These are phyloP conservation scores for Coemansia sp. DNA, from an alignment of 192 early-diverging fungal genomes.

Conservation along the genomic window DNA sequence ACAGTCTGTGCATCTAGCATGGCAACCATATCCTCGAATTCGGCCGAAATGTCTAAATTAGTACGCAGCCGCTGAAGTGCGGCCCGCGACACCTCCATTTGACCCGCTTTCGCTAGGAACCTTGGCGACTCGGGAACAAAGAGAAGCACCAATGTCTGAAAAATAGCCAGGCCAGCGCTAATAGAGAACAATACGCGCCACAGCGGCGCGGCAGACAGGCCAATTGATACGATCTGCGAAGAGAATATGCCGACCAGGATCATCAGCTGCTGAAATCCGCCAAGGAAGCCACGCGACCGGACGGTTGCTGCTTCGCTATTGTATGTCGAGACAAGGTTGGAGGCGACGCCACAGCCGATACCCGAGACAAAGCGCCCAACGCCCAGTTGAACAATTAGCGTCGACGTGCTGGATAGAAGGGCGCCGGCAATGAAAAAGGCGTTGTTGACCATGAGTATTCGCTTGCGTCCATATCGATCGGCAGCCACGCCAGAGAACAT, in stretches of 20 bases:
- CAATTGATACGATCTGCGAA: constrained; percentile 68
- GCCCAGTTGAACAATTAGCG: constrained; percentile 49
- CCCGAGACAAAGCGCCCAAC: constrained; percentile 74
- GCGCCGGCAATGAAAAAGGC: constrained; percentile 63
- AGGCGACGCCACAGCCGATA: constrained; percentile 70
- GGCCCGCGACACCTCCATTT: constrained; percentile 54
- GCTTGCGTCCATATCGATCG: constrained; percentile 68
- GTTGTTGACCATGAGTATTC: constrained; percentile 67
- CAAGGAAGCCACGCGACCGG: constrained; percentile 67
- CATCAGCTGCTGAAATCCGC: constrained; percentile 80
- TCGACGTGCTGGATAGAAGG: constrained; percentile 60
- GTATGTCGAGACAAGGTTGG: constrained; percentile 79
- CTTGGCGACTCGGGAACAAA: constrained; percentile 79
- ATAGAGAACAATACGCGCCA: constrained; percentile 77
- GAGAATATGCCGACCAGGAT: constrained; percentile 79
- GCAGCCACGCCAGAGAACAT: constrained; percentile 62
- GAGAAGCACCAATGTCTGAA: constrained; percentile 66
- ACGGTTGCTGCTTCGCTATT: constrained; percentile 74
- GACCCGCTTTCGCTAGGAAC: constrained; percentile 60
- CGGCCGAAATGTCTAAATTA: constrained; percentile 48
- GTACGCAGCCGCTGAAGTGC: constrained; percentile 58
- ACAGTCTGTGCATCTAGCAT: constrained; percentile 17
- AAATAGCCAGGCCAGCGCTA: constrained; percentile 57
- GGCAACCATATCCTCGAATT: constrained; percentile 61
- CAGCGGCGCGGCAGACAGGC: constrained; percentile 55